Evolutionary conservation across 108 stramenopile genomes (phyloP), one percentile per base, ranked within the genome.

Genomic region (Nannochloropsis salina): DNA sequence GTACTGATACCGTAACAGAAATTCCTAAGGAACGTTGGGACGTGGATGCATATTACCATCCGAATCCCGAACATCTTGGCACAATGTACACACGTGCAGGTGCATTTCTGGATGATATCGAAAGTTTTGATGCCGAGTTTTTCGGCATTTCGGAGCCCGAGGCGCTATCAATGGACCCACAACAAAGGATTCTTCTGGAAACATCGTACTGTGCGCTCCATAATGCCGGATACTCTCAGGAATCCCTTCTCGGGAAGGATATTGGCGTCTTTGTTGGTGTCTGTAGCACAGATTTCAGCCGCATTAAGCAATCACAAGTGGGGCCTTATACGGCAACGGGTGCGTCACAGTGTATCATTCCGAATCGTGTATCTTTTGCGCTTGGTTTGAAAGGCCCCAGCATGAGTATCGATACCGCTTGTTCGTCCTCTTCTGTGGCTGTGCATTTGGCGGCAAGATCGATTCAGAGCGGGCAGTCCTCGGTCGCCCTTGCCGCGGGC

Each of bases 381-480:
- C 80, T 92, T n/a, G 89, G 89, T n/a, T 85, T 91, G 40, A 89
- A 82, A 22, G 91, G 91, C 42, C 91, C 91, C 8, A 90, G 89
- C 80, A 80, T 90, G 85, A 89, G 89, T 15, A 43, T 91, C 6
- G 91, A 92, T 44, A 91, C 91, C 5, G 91, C 91, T 8, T 92
- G 91, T 86, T 92, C 91, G 1, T 91, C 91, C 31, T 92, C 91
- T 5, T 87, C 91, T 9, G 90, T 90, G 20, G 91, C 91, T 42
- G 44, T 91, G 47, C 82, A 91, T 42, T 41, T 87, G 40, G 91
- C 91, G 44, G 43, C 80, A 22, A 12, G 43, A 22, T 42, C 86
- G 43, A 80, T 92, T n/a, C 84, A 74, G 80, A n/a, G 31, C 31
- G 42, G 21, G 21, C 89, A 90, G 42, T 74, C 86, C 43, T 44